phyloP scores from a whole-genome alignment of 1,284 basidiomycete genomes.

The Cutaneotrichosporon mucoides region DNA sequence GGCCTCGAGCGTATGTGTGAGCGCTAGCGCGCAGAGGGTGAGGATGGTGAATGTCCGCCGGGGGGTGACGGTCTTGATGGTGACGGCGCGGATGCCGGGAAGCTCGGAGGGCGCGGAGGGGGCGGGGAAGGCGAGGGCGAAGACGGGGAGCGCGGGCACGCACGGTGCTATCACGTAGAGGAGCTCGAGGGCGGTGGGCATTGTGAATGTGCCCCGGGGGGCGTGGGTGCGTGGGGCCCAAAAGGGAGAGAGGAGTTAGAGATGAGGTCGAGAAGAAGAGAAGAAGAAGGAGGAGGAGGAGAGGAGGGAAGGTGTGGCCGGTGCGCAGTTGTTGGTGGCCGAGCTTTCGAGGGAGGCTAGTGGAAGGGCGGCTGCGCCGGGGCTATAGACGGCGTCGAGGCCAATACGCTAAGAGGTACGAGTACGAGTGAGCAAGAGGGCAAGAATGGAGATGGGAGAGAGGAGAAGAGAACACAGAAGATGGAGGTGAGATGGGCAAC shows the following conservation, averaged over 20 bases:
- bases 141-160: conserved; percentile 34
- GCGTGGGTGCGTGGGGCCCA: background rate
- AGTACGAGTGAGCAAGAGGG: no score
- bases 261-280: background rate
- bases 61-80: conserved; percentile 37
- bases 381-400: no score
- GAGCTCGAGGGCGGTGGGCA: conserved; percentile 17
- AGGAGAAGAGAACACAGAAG: no score
- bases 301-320: no score
- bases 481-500: no score
- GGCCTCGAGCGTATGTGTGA: conserved; percentile 28
- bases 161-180: conserved; percentile 22
- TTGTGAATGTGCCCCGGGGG: background rate
- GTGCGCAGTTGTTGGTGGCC: no score
- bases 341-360: no score
- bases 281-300: no score
- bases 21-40: conserved; percentile 28
- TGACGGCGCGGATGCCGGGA: conserved; percentile 38
- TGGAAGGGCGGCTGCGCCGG: no score
- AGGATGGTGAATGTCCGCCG: conserved; percentile 35
- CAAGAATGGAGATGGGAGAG: no score
- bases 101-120: conserved; percentile 8
- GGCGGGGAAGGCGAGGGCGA: conserved; percentile 19
- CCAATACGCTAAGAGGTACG: no score
- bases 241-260: background rate